Evolutionary conservation across 1,284 basidiomycete species (phyloP), one percentile per base, ranked within the genome.

Genomic region (Ustanciosporium gigantosporum): DNA sequence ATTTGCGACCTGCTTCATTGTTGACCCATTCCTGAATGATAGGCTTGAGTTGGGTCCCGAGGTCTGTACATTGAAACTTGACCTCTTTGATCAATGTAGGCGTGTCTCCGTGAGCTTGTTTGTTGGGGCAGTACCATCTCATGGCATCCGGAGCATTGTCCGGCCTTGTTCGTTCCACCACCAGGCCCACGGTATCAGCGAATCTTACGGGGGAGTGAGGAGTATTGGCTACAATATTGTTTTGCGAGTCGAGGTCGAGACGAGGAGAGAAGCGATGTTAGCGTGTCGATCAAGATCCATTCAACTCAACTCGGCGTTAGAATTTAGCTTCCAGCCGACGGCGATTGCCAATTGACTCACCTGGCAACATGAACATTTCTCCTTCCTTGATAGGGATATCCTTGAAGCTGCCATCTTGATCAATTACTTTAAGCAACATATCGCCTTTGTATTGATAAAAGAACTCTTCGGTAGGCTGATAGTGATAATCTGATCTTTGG

Each of bases 141-240:
- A 97, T 83, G 2, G 87, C 87, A 78, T 98, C 94, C 91, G 74
- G 48, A n/a, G 46, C 50, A 14, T 48, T 68, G 13, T 59, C 82
- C 0, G 92, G 91, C 35, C 94, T 82, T 31, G 88, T 86, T n/a
- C 90, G 84, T 79, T 98, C 94, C 38, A 96, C 82, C 5, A 97
- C 94, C n/a, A 97, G 82, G 2, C 94, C 93, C 41, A 96, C 87
- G 0, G 94, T 97, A 79, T 96, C 82, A 2, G 87, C 86, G 62
- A 88, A 93, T 9, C 94, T 85, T 21, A 92, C 87, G 7, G 94
- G 94, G 68, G 93, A 94, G 80, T 97, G 94, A 0, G 93, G 92
- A 0, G 89, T 94, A 78, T 96, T 92, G 2, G 87, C 61, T 56
- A 38, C 9, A n/a, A 25, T n/a, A n/a, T n/a, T n/a, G n/a, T n/a